These are phyloP conservation scores for Torrubiella hemipterigena DNA, from an alignment of 2,329 filamentous ascomycete species.

Conservation along the genomic window DNA sequence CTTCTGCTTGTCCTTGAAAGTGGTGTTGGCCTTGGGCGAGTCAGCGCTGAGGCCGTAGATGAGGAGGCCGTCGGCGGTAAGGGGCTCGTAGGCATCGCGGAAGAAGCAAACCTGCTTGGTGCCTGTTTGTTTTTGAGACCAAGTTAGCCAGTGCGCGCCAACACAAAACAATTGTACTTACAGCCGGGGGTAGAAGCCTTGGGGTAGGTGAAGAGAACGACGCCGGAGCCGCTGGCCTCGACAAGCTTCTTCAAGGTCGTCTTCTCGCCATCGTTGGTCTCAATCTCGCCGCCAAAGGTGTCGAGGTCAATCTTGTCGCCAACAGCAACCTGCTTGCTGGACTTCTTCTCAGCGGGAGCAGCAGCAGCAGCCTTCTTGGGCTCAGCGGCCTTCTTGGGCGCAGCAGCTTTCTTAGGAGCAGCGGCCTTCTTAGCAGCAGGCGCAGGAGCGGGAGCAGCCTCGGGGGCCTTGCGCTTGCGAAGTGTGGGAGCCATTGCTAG, in stretches of 20 bases:
- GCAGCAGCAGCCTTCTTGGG: conserved; percentile 14
- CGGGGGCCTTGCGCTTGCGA: conserved; percentile 49
- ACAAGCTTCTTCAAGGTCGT: conserved; percentile 72
- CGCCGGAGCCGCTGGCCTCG: conserved; percentile 70
- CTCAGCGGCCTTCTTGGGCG: conserved; percentile 25
- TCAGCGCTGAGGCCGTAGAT: conserved; percentile 88
- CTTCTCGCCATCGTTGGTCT: conserved; percentile 74
- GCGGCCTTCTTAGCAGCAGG: conserved; percentile 26
- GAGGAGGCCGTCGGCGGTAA: conserved; percentile 67
- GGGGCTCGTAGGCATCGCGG: conserved; percentile 67
- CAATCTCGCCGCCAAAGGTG: conserved; percentile 57
- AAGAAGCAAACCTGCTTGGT: conserved; percentile 90
- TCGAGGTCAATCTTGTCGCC: conserved; percentile 46
- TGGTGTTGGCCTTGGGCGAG: conserved; percentile 81
- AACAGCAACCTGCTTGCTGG: conserved; percentile 30
- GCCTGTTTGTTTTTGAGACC: conserved; percentile 39
- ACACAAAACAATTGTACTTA: conserved; percentile 36
- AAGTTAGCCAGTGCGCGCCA: neutral
- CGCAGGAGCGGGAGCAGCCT: conserved; percentile 28
- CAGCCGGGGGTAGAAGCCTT: conserved; percentile 90
- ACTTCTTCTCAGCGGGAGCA: conserved; percentile 14
- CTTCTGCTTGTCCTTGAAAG: conserved; percentile 84
- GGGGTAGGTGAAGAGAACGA: conserved; percentile 91
- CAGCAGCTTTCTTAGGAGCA: conserved; percentile 24
- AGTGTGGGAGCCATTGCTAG: conserved; percentile 46